These are phyloP conservation scores for Fistulifera pelliculosa DNA, from an alignment of 108 stramenopile genomes.

Conservation along the genomic window DNA sequence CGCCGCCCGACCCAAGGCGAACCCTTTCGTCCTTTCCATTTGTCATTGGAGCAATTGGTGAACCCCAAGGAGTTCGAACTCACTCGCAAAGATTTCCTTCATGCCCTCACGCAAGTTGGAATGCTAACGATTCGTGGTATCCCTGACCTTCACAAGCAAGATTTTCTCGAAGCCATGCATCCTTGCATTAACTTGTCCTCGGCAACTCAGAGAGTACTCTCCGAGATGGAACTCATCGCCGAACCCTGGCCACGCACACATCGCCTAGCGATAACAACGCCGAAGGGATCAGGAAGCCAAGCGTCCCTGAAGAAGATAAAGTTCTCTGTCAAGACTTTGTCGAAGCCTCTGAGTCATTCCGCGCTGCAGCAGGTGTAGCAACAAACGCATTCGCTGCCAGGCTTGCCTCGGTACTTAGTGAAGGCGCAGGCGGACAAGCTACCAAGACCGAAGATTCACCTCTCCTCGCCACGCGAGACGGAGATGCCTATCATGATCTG, in stretches of 20 bases:
- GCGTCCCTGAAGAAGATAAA: background rate
- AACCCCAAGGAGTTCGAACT: background rate
- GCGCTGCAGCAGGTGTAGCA: conserved; percentile 10
- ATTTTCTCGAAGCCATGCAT: background rate
- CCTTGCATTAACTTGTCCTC: background rate
- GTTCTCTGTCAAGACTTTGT: conserved; percentile 17
- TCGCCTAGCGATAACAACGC: conserved; percentile 1
- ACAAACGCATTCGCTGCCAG: conserved; percentile 17
- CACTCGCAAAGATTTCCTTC: background rate
- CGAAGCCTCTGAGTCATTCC: conserved; percentile 11
- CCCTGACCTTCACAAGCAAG: background rate
- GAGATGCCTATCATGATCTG: conserved; percentile 18
- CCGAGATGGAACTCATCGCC: conserved; percentile 26
- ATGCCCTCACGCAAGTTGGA: background rate
- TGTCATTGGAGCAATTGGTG: background rate
- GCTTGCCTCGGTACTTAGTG: background rate
- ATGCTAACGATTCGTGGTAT: background rate
- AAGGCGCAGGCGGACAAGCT: background rate
- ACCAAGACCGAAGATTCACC: conserved; percentile 40
- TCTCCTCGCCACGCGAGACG: conserved; percentile 7
- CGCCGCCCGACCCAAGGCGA: background rate
- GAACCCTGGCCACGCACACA: conserved; percentile 21
- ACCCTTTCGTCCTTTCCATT: background rate
- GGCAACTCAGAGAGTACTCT: conserved; percentile 12
- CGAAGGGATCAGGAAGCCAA: background rate